Base-by-base conservation (phyloP, 2,329 filamentous ascomycete species). In the Penicillium expansum region DNA sequence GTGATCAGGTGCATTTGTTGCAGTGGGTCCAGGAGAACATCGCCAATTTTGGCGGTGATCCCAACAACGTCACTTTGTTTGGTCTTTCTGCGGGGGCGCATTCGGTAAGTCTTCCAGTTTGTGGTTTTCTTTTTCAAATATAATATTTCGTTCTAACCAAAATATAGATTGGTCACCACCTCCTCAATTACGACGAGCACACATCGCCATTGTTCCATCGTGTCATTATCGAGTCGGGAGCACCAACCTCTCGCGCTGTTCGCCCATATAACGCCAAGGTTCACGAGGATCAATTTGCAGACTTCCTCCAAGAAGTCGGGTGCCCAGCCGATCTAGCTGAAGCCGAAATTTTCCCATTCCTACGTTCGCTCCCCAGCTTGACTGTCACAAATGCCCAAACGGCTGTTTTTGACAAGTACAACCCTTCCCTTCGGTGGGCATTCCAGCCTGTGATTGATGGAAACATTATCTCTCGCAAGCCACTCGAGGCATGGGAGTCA, bases 401-500 rank as follows among this genome's bases (percentile, higher is more conserved):
- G 10, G 67, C 64, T 2, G 71, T 80, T 0, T 81, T 80, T 51
- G 72, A 77, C 52, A 71, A 71, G 39, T 80, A 79, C 59, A 79
- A 79, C 35, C 74, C 77, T 0, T 78, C 76, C 9, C 66, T 80
- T 0, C 70, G 76, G 29, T 82, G 79, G 79, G 78, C 88, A 0
- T 91, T 89, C 74, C 88, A 90, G 64, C 87, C 87, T 8, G 83
- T 86, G 35, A 82, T 90, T 55, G 86, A 89, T 65, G 81, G 81
- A 4, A 80, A 82, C 13, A 70, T 86, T 14, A 84, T 90, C 52
- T 77, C 80, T 2, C 76, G 80, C 27, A 73, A 81, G 11, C 87
- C 87, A 3, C 77, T 87, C 13, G 75, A 79, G n/a, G 79, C 80
- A n/a, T 88, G 84, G 84, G 69, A 76, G 27, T 74, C 79, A 0